Percentiles rank a stretch among this genome's conserved stretches.
Conservation (phyloP, 2,329 filamentous ascomycete species). For the Calonectria pauciramosa region DNA sequence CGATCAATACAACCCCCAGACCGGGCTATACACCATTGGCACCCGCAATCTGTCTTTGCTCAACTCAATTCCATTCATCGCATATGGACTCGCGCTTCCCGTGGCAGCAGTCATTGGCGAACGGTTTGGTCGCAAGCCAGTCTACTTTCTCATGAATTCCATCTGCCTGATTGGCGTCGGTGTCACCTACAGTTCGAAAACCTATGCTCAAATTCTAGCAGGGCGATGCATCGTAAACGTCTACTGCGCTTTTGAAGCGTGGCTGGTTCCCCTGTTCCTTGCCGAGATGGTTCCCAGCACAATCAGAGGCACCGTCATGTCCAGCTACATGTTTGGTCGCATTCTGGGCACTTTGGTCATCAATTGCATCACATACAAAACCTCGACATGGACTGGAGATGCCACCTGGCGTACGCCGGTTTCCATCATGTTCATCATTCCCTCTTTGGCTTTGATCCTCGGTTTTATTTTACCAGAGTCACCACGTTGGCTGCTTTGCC, state of each 20-base stretch:
- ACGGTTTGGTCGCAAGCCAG: not conserved
- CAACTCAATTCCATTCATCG: not conserved
- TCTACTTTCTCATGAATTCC: not conserved
- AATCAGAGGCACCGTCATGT: not conserved
- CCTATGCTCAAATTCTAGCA: not conserved
- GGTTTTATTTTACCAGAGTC: not conserved
- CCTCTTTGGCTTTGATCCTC: not conserved
- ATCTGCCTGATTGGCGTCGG: not conserved
- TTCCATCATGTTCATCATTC: not conserved
- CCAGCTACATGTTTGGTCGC: not conserved
- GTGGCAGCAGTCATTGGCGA: not conserved
- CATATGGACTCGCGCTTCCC: not conserved
- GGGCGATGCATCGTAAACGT: not conserved
- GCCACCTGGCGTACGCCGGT: not conserved
- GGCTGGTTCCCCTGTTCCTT: not conserved
- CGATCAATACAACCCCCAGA: not conserved
- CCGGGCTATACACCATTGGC: not conserved
- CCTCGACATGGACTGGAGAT: not conserved
- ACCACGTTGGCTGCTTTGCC: not conserved
- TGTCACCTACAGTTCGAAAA: not conserved
- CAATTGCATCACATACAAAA: not conserved
- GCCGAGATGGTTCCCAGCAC: not conserved
- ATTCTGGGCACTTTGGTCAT: not conserved
- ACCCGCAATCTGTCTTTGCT: not conserved
- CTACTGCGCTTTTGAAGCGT: not conserved